Base-by-base conservation (phyloP, 2,329 filamentous ascomycete genomes). In the Boeremia exigua region DNA sequence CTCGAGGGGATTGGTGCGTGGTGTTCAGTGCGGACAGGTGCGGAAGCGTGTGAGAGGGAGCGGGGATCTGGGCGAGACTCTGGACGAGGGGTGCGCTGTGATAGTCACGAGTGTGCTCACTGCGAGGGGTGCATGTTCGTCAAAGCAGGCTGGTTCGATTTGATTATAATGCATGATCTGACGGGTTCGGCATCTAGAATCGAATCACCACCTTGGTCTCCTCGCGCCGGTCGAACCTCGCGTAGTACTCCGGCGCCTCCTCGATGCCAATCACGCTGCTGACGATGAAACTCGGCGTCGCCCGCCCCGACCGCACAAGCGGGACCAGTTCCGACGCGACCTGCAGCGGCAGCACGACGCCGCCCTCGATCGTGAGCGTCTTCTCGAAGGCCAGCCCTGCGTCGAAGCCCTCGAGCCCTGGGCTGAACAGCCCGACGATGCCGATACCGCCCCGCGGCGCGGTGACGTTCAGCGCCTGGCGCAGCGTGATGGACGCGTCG, bases 401-500 rank as follows among this genome's bases (percentile, higher is more conserved):
- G 10, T 37, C 45, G n/a, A 48, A 48, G 45, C 29, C 12, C 6
- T 48, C 38, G 9, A 38, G 33, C 7, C 38, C 42, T 8, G 46
- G 54, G 4, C 50, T 54, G 42, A 65, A 60, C 2, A 53, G 40
- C 12, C 70, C 70, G 3, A 66, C 57, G 27, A 70, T 53, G 8
- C 68, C 69, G 40, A 75, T 70, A 8, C 70, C 70, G 12, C 71
- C 71, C 0, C 62, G 63, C 10, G 60, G 44, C 25, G 58, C 50
- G 1, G 67, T 72, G 8, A 75, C 66, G 27, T 58, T 58, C 25
- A 73, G 61, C 34, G 65, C 65, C 29, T 74, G 60, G 38, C 63
- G 58, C 12, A 75, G 47, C 7, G 70, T 61, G 2, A 59, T 29
- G 30, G 63, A 60, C 4, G 64, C 48, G 3, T 67, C 54, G 11